These are phyloP conservation scores for Botrytis sinoallii DNA, from an alignment of 2,329 filamentous ascomycete species.

Conservation along the genomic window DNA sequence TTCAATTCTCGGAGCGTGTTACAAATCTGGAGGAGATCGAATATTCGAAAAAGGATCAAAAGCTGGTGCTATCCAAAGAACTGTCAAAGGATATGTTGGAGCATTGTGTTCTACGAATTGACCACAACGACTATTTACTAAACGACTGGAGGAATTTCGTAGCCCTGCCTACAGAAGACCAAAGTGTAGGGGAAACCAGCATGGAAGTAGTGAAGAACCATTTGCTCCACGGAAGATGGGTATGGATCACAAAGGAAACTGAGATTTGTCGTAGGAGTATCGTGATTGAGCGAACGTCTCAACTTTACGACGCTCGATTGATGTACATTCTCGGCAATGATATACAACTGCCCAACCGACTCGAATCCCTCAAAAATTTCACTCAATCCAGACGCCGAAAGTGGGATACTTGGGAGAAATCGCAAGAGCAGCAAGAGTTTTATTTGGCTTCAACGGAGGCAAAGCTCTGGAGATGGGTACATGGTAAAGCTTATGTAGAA, in stretches of 20 bases:
- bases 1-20: constrained; percentile 5
- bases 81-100: not conserved
- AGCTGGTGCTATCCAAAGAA: not conserved
- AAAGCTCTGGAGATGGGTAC: not conserved
- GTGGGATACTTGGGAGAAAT: not conserved
- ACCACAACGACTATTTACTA: constrained; percentile 10
- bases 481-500: not conserved
- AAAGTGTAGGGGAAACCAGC: not conserved
- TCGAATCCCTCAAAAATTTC: not conserved
- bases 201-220: constrained; percentile 3
- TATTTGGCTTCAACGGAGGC: not conserved
- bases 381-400: not conserved
- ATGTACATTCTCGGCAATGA: not conserved
- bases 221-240: constrained; percentile 12
- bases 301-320: constrained; percentile 1
- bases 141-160: not conserved
- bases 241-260: constrained; percentile 9
- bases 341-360: not conserved
- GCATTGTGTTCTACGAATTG: not conserved
- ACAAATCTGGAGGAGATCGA: not conserved
- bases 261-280: not conserved
- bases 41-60: not conserved
- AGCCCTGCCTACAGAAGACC: not conserved
- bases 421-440: not conserved
- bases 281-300: not conserved